Evolutionary conservation across 2,329 filamentous ascomycete genomes (phyloP), one percentile per base, ranked within the genome.

Genomic region (Chrysoporthe puriensis): DNA sequence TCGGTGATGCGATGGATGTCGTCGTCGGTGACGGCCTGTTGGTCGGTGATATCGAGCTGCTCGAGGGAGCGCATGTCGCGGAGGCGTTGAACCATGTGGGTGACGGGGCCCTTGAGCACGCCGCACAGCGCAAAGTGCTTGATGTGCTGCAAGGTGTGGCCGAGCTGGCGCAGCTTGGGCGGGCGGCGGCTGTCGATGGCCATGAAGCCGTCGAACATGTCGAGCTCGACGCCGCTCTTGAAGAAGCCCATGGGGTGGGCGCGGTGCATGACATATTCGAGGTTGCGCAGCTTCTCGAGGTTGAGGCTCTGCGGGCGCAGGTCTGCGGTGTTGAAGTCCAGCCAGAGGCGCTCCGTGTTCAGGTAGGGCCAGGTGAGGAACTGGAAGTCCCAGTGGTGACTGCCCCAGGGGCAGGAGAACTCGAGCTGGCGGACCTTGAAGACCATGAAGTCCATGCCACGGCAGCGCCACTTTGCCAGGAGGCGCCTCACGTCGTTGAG

Each of bases 31-130:
- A 69, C 44, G 9, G 64, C 59, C 60, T 69, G 67, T 44, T 69
- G 59, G 56, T 66, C 64, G 7, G 67, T 69, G 46, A 69, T 66
- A 60, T 69, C 67, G 32, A 69, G 67, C 56, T 69, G 67, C 48
- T 66, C 67, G 1, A 69, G 60, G 6, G 54, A 66, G 18, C 42
- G 44, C 64, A 69, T 63, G 46, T 61, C 54, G 11, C 36, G n/a
- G 21, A 69, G 43, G 5, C 58, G 56, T 6, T 46, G 36, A 8
- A 46, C 67, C 4, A 66, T 36, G 9, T 69, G 42, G 18, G 16
- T 43, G 46, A 69, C 46, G 4, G 67, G 67, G 0, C 64, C 64
- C n/a, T 63, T 66, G 40, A 69, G 64, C 5, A 69, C 34, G n/a
- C 67, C 67, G 43, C 34, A 63, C 54, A 69, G 18, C 14, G 67